Evolutionary conservation across 805 yeast genomes (phyloP).

Genomic region (Saccharomycopsis synnaedendra): DNA sequence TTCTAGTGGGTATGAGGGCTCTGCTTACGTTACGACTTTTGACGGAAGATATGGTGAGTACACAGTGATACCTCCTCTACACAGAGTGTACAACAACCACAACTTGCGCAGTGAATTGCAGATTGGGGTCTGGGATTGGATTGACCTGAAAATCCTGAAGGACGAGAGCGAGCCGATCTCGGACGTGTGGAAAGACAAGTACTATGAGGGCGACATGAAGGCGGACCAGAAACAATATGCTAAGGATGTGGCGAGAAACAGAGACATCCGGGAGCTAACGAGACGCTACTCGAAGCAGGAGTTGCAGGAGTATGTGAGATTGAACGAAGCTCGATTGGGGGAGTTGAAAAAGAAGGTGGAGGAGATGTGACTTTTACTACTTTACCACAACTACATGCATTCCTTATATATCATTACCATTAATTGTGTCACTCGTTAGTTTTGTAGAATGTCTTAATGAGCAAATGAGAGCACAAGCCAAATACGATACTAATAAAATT

Average conservation of each 20-base stretch:
- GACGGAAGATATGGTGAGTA: background rate
- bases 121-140: constrained; percentile 15
- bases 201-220: constrained; percentile 4
- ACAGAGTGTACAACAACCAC: constrained; percentile 2
- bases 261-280: constrained; percentile 1
- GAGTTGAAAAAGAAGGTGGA: constrained; percentile 4
- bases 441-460: background rate
- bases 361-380: background rate
- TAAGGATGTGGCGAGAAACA: background rate
- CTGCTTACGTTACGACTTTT: constrained; percentile 1
- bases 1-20: background rate
- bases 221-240: constrained; percentile 8
- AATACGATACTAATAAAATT: too few relatives aligned
- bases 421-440: background rate
- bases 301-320: constrained; percentile 10
- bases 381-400: background rate
- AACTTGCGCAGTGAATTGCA: constrained; percentile 10
- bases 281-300: constrained; percentile 12
- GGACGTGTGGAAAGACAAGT: constrained; percentile 8
- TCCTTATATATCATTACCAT: background rate
- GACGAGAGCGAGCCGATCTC: background rate
- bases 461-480: background rate
- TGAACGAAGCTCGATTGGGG: constrained; percentile 8
- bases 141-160: constrained; percentile 3
- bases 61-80: constrained; percentile 13